Percentiles rank a stretch among this genome's conserved stretches.
Conservation (phyloP, 495 filamentous ascomycete genomes). For the Xylaria nigripes region DNA sequence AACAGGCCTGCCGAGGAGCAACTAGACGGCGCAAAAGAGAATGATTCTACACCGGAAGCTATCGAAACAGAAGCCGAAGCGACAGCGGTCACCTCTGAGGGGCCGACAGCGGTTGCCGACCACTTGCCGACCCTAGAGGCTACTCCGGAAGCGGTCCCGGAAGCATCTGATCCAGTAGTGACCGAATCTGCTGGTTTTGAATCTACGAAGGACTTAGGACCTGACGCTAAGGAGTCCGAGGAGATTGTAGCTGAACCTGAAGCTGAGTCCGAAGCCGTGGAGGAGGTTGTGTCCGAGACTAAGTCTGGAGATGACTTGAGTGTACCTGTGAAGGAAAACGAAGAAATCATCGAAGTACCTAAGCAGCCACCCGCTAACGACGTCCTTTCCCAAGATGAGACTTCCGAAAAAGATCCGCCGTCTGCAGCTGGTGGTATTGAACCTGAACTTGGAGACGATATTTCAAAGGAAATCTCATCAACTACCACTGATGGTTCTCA, state of each 20-base stretch:
- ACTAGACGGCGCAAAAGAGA: neutral
- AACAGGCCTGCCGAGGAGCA: neutral
- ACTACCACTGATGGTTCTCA: neutral
- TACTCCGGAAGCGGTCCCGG: neutral
- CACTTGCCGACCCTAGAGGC: neutral
- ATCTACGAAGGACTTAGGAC: neutral
- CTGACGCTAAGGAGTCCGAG: neutral
- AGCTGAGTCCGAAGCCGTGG: neutral
- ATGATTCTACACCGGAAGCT: neutral
- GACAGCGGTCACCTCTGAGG: neutral
- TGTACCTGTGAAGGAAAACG: neutral
- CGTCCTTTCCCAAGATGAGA: neutral
- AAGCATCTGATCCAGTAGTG: neutral
- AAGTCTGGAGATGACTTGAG: neutral
- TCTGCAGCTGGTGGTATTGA: too few species aligned
- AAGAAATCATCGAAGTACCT: neutral
- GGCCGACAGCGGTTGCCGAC: neutral
- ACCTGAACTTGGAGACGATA: neutral
- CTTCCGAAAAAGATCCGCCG: neutral
- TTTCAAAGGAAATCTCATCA: neutral
- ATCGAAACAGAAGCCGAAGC: neutral
- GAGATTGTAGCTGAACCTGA: neutral
- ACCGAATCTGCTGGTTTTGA: slow-evolving; percentile 1
- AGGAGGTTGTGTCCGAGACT: neutral
- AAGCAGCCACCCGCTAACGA: neutral